phyloP scores from a whole-genome alignment of 2,329 filamentous ascomycete species.

The Metarhizium brunneum region DNA sequence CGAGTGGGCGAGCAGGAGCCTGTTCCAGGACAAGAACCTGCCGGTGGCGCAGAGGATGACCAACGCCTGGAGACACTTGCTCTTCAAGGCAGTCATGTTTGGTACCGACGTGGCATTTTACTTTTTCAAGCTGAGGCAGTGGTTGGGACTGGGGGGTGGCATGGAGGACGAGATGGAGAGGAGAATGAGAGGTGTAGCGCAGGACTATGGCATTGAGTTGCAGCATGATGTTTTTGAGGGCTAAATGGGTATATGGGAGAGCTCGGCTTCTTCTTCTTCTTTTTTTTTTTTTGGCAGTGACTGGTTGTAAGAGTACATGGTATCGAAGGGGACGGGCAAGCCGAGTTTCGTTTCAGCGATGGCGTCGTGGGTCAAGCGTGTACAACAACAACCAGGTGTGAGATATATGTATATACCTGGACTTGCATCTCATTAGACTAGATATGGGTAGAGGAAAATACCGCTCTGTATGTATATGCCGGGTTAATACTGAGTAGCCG shows the following conservation, averaged over 20 bases:
- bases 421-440: too few relatives aligned
- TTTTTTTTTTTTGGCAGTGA: neutral
- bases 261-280: too few relatives aligned
- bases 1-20: conserved; percentile 73
- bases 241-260: conserved; percentile 26
- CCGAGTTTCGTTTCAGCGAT: neutral
- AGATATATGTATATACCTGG: neutral
- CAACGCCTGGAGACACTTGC: conserved; percentile 66
- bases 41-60: conserved; percentile 50
- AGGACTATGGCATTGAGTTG: conserved; percentile 84
- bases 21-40: conserved; percentile 66
- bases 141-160: conserved; percentile 65
- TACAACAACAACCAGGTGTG: neutral
- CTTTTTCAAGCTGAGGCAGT: conserved; percentile 68
- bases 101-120: conserved; percentile 76
- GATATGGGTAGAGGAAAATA: too few relatives aligned
- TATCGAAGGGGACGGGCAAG: neutral
- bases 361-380: neutral
- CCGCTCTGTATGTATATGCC: too few relatives aligned
- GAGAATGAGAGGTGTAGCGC: conserved; percentile 78
- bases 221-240: conserved; percentile 86
- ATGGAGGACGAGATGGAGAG: conserved; percentile 94
- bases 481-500: too few relatives aligned
- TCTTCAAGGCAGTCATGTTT: conserved; percentile 74
- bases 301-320: neutral